Evolutionary conservation across 2,329 filamentous ascomycete species (phyloP).

Genomic region (Claviceps quebecensis): DNA sequence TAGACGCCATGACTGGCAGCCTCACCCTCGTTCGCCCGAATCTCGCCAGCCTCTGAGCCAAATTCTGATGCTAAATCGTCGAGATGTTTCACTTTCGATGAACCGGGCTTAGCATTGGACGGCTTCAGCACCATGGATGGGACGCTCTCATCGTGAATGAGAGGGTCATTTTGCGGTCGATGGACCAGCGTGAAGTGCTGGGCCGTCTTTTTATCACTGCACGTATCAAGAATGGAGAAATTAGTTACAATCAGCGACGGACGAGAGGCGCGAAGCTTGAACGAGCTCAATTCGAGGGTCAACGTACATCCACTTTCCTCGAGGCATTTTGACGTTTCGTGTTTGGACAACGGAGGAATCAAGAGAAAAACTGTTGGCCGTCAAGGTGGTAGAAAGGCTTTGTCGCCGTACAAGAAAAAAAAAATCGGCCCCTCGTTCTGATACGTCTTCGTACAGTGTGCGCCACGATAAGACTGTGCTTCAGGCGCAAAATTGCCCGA

Average conservation of each 20-base stretch:
- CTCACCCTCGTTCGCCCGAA: conserved; percentile 87
- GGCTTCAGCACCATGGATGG: conserved; percentile 84
- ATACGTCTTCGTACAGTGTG: conserved; percentile 9
- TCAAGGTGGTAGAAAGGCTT: conserved; percentile 6
- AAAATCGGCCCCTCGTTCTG: conserved; percentile 16
- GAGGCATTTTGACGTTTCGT: conserved; percentile 46
- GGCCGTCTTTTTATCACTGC: conserved; percentile 72
- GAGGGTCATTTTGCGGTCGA: conserved; percentile 90
- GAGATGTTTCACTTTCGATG: conserved; percentile 47
- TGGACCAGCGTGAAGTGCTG: conserved; percentile 90
- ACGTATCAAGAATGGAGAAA: background rate
- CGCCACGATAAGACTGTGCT: conserved; percentile 17
- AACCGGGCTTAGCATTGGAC: conserved; percentile 28
- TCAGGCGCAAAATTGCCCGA: rapidly evolving
- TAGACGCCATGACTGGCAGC: conserved; percentile 88
- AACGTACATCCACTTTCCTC: conserved; percentile 53
- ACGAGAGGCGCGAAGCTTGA: background rate
- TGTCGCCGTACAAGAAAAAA: conserved; percentile 9
- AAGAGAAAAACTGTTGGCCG: background rate
- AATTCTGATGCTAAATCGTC: conserved; percentile 67
- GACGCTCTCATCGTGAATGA: conserved; percentile 82
- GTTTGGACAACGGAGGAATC: background rate
- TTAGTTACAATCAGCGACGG: background rate
- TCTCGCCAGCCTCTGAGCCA: conserved; percentile 46
- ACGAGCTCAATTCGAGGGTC: too few species aligned